Percentiles rank a stretch among this genome's conserved stretches.
Evolutionary conservation across 495 filamentous ascomycete genomes (phyloP).

Genomic region (Podospora pseudocomata): DNA sequence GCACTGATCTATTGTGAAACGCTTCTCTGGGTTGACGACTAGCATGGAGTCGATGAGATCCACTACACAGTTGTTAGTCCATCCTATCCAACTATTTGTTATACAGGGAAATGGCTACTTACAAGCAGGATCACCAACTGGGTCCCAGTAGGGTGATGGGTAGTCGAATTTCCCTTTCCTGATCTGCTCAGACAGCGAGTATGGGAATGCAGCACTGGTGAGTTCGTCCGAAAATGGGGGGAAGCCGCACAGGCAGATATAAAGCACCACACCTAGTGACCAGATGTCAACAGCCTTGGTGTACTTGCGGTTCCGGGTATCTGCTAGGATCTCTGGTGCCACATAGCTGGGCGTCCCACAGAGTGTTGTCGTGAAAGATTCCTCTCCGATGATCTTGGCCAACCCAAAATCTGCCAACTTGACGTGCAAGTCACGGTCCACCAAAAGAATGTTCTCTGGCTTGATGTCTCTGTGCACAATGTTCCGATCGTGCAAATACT

Average conservation of each 20-base stretch:
- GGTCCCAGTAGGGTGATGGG: constrained; percentile 96
- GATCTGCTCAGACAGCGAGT: constrained; percentile 86
- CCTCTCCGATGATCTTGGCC: constrained; percentile 97
- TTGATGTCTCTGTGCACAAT: constrained; percentile 99
- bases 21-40: constrained; percentile 73
- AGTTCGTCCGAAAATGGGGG: constrained; percentile 97
- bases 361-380: constrained; percentile 95
- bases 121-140: constrained; percentile 77
- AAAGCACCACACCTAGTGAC: constrained; percentile 97
- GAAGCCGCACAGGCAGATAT: constrained; percentile 97
- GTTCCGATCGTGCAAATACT: constrained; percentile 94
- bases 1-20: constrained; percentile 86
- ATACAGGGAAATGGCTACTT: constrained; percentile 21
- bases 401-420: constrained; percentile 98
- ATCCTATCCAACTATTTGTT: neutral
- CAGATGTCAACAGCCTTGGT: constrained; percentile 95
- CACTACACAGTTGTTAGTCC: constrained; percentile 42
- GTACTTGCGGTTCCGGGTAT: constrained; percentile 74
- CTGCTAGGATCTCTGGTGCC: constrained; percentile 89
- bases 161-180: constrained; percentile 86
- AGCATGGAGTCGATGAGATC: constrained; percentile 97
- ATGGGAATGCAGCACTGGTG: constrained; percentile 73
- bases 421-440: constrained; percentile 76
- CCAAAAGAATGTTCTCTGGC: constrained; percentile 92
- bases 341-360: constrained; percentile 97